Base-by-base conservation (phyloP, 768 basidiomycete species). In the Tricholoma sp. region DNA sequence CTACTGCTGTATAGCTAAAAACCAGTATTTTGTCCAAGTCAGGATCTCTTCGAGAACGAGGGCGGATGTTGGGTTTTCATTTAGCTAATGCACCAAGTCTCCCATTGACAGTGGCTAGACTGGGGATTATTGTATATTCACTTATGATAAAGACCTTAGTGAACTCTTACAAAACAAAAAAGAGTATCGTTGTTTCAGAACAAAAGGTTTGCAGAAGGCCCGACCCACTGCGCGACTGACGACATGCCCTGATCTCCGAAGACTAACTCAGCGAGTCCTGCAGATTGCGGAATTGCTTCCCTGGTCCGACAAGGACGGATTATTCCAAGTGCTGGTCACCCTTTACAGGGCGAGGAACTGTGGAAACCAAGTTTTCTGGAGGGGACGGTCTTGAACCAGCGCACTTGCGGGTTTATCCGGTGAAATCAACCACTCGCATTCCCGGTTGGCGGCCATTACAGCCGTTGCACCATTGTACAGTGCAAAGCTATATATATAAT, bases 351-450 rank as follows among this genome's bases (percentile, higher is more conserved):
- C 77, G 82, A 79, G 75, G 76, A 72, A 79, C 79, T 81, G 82
- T 81, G 85, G 82, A 79, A 73, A 87, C 89, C 88, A 90, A 91
- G 86, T 90, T 91, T 89, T 91, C 89, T 83, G 87, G 88, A 90
- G 89, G 88, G 86, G 86, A 84, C 84, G 81, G 88, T 80, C 87
- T 91, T 87, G 89, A 91, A 90, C 86, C 85, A 88, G 89, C 89
- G 89, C 89, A 83, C 89, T 80, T 71, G 75, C 78, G 81, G 74
- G 72, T 64, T 70, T 45, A 61, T 70, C 81, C 87, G 83, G 82
- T 88, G 74, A 74, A 59, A 72, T 71, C 72, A 79, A 81, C 79
- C 81, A 79, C 74, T 74, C 84, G 76, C 88, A 91, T 90, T 85
- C 89, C 89, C 83, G 77, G 78, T 65, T 87, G 77, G 74, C 81